Conservation (phyloP, 805 yeast species). For the Saturnispora halmiae region DNA sequence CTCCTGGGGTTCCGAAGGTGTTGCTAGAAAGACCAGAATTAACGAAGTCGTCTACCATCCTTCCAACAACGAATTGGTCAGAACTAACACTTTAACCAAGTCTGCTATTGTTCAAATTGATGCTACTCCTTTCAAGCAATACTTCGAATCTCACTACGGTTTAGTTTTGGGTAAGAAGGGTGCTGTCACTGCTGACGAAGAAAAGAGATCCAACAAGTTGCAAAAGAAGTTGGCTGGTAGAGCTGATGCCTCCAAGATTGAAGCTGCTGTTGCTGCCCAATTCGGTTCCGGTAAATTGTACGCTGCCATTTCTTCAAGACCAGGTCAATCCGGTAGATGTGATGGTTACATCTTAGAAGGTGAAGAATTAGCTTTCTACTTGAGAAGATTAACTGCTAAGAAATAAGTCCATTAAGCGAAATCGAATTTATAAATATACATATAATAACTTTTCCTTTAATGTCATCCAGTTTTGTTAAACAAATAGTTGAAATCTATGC, state of each 20-base stretch:
- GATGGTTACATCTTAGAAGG: slow-evolving; percentile 99
- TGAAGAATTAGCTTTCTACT: slow-evolving; percentile 99
- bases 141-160: slow-evolving; percentile 99
- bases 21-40: slow-evolving; percentile 98
- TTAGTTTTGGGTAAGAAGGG: slow-evolving; percentile 81
- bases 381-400: slow-evolving; percentile 98
- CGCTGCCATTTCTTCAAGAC: slow-evolving; percentile 98
- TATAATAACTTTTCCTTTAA: slow-evolving; percentile 3
- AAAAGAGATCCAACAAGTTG: slow-evolving; percentile 63
- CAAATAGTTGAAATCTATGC: not conserved
- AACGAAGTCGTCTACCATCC: slow-evolving; percentile 98
- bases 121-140: slow-evolving; percentile 99
- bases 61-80: slow-evolving; percentile 98
- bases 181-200: slow-evolving; percentile 41
- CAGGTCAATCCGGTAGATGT: slow-evolving; percentile 99
- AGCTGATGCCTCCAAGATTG: slow-evolving; percentile 76
- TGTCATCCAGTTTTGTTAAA: slow-evolving; percentile 6
- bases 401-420: slow-evolving; percentile 46
- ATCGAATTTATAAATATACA: not conserved
- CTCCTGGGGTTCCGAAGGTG: slow-evolving; percentile 99
- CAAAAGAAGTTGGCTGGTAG: slow-evolving; percentile 93
- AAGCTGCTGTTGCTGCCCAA: slow-evolving; percentile 87
- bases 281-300: slow-evolving; percentile 98
- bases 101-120: slow-evolving; percentile 98
- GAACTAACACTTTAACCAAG: slow-evolving; percentile 99